A percentile compares a stretch with the other conserved stretches of the same genome.
Evolutionary conservation across 2,329 filamentous ascomycete species (phyloP).

Genomic region (Rhynchosporium agropyri): DNA sequence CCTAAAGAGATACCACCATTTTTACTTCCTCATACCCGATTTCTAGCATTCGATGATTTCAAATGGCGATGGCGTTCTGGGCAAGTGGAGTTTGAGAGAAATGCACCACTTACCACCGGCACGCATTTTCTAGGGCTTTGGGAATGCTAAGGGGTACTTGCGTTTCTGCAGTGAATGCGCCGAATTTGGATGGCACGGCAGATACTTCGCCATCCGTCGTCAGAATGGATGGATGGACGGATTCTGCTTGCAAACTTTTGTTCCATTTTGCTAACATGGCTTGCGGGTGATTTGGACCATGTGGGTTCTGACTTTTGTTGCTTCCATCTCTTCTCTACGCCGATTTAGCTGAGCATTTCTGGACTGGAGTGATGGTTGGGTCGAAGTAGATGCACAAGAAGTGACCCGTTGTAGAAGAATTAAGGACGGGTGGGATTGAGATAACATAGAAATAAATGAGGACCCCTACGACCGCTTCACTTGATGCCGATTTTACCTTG

Average conservation of each 20-base stretch:
- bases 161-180: neutral
- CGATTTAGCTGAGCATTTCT: constrained; percentile 6
- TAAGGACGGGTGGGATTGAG: neutral
- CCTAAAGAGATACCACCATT: constrained; percentile 31
- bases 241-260: neutral
- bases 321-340: neutral
- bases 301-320: neutral
- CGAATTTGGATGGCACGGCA: constrained; percentile 6
- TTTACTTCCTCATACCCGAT: constrained; percentile 21
- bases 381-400: neutral
- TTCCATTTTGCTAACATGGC: constrained; percentile 6
- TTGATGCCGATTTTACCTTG: too few species aligned
- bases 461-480: too few species aligned
- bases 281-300: constrained; percentile 8
- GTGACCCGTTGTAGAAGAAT: neutral
- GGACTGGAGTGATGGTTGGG: neutral
- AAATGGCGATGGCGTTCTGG: constrained; percentile 21
- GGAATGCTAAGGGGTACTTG: neutral
- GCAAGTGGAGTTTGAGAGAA: constrained; percentile 11
- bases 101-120: constrained; percentile 9
- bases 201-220: too few species aligned
- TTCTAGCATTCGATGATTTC: constrained; percentile 15
- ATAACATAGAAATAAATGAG: too few species aligned
- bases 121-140: constrained; percentile 7
- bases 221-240: neutral